Percentiles rank a stretch among this genome's conserved stretches.
Evolutionary conservation across 495 filamentous ascomycete species (phyloP).

Genomic region (Umbilicaria muhlenbergii): DNA sequence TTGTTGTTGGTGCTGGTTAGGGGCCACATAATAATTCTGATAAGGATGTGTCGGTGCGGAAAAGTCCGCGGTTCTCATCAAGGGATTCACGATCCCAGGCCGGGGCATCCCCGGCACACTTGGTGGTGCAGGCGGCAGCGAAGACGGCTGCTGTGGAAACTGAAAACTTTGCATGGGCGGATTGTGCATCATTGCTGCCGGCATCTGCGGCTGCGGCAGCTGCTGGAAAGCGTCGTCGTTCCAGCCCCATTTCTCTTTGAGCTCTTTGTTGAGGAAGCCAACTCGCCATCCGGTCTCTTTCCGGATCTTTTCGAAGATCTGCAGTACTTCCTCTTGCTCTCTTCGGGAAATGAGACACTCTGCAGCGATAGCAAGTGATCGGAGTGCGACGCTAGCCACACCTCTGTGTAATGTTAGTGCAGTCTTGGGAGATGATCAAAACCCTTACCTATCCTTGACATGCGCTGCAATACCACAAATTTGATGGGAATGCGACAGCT

Average conservation of each 20-base stretch:
- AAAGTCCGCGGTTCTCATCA: slow-evolving; percentile 54
- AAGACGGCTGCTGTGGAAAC: slow-evolving; percentile 16
- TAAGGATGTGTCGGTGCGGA: slow-evolving; percentile 61
- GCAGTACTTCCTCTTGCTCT: slow-evolving; percentile 73
- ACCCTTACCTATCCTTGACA: slow-evolving; percentile 50
- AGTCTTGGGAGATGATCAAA: background rate
- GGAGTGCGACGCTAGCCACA: slow-evolving; percentile 59
- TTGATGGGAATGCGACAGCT: slow-evolving; percentile 57
- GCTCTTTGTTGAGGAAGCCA: slow-evolving; percentile 45
- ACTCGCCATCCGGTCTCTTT: slow-evolving; percentile 67
- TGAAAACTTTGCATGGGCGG: slow-evolving; percentile 10
- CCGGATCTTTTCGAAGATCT: slow-evolving; percentile 58
- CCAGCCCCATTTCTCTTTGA: slow-evolving; percentile 73
- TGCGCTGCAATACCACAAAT: slow-evolving; percentile 83
- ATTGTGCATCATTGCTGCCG: slow-evolving; percentile 9
- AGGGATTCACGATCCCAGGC: slow-evolving; percentile 43
- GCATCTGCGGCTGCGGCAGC: slow-evolving; percentile 12
- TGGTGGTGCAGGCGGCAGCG: slow-evolving; percentile 13
- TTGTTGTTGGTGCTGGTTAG: slow-evolving; percentile 15
- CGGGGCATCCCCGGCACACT: slow-evolving; percentile 16
- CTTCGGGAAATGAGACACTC: slow-evolving; percentile 48
- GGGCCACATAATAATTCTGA: slow-evolving; percentile 43
- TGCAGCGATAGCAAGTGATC: slow-evolving; percentile 66
- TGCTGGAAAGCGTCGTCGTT: slow-evolving; percentile 26
- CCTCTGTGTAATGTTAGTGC: slow-evolving; percentile 29